Conservation (phyloP, 2,329 filamentous ascomycete species). For the Diaporthe sp. region DNA sequence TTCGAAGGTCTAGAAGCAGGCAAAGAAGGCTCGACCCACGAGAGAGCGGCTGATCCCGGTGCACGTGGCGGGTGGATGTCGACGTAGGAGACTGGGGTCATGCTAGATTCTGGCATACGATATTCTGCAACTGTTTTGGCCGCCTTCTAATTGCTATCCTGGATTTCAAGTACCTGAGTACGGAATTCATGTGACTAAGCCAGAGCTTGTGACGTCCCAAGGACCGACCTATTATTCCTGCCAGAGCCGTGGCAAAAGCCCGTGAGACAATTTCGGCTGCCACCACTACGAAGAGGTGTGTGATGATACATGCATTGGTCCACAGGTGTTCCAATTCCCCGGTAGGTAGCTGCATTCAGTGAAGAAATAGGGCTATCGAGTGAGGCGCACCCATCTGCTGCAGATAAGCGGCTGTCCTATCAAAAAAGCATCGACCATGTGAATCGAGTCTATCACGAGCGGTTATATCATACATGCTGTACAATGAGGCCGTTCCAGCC, state of each 20-base stretch:
- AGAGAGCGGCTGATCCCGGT: not conserved
- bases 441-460: not conserved
- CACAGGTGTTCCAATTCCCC: not conserved
- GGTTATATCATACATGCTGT: not conserved
- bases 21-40: not conserved
- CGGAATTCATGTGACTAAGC: not conserved
- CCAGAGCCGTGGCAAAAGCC: not conserved
- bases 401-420: not conserved
- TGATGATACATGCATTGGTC: not conserved
- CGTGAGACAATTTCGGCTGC: too few relatives aligned
- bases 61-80: conserved; percentile 23
- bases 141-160: not conserved
- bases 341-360: not conserved
- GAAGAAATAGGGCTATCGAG: not conserved
- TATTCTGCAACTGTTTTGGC: not conserved
- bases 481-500: not conserved
- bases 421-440: not conserved
- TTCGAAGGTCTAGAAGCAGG: not conserved
- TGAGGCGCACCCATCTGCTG: not conserved
- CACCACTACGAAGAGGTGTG: not conserved
- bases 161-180: not conserved
- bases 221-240: not conserved
- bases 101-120: not conserved
- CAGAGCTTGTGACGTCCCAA: too few relatives aligned
- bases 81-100: conserved; percentile 14